phyloP scores from a whole-genome alignment of 371 early-diverging fungal species.

The Zychaea mexicana region DNA sequence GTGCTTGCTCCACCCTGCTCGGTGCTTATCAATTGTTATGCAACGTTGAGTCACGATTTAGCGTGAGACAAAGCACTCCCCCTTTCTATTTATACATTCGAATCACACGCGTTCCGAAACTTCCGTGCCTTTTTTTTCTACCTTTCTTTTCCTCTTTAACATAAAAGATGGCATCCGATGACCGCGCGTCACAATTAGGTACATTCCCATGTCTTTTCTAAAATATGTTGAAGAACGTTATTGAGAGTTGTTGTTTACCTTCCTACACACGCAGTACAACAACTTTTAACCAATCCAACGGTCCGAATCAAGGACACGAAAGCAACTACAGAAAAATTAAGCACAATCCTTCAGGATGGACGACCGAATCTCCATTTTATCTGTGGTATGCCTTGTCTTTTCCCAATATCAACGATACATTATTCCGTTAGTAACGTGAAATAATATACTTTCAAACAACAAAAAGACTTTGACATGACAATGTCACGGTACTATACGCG shows the following conservation, averaged over 20 bases:
- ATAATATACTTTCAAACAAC: too few species aligned
- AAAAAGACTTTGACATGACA: slow-evolving; percentile 78
- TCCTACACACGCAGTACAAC: slow-evolving; percentile 26
- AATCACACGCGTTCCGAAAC: too few species aligned
- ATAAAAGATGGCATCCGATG: not conserved
- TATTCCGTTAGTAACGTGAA: not conserved
- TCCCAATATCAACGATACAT: too few species aligned
- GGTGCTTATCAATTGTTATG: too few species aligned
- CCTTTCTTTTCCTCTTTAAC: not conserved
- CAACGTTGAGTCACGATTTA: too few species aligned
- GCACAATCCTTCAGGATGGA: slow-evolving; percentile 54
- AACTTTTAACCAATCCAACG: slow-evolving; percentile 34
- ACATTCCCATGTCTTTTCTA: not conserved
- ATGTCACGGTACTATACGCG: slow-evolving; percentile 66
- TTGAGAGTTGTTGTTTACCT: not conserved
- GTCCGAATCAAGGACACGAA: slow-evolving; percentile 38
- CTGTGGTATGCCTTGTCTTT: slow-evolving; percentile 39
- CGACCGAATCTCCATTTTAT: slow-evolving; percentile 56
- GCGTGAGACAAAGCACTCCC: too few species aligned
- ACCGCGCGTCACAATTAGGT: not conserved
- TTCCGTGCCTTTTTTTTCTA: not conserved
- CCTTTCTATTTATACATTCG: too few species aligned
- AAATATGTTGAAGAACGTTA: not conserved
- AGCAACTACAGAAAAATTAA: slow-evolving; percentile 38
- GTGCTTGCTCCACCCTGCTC: too few species aligned